Conservation (phyloP, 345 rosid genomes). For the Gossypium raimondii region DNA sequence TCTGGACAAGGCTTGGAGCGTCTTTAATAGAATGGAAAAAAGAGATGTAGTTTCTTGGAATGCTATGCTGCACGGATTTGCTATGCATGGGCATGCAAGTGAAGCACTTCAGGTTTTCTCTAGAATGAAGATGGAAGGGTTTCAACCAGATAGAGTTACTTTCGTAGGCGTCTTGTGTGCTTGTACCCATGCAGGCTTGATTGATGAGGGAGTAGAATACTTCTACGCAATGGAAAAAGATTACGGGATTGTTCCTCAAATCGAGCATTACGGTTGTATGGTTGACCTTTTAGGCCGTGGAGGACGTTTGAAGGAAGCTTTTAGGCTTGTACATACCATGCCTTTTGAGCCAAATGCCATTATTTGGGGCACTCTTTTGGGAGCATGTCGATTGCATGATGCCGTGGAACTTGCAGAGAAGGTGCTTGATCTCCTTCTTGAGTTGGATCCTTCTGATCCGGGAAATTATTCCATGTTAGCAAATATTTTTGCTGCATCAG, state of each 20-base stretch:
- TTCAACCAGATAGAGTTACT: slow-evolving; percentile 64
- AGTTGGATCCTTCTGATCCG: slow-evolving; percentile 44
- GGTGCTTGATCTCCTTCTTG: slow-evolving; percentile 41
- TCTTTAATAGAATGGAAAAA: slow-evolving; percentile 51
- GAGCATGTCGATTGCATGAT: slow-evolving; percentile 67
- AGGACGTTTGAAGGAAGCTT: slow-evolving; percentile 70
- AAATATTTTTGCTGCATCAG: slow-evolving; percentile 60
- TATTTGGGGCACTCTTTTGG: slow-evolving; percentile 81
- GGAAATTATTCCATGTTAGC: slow-evolving; percentile 60
- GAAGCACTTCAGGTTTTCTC: slow-evolving; percentile 63
- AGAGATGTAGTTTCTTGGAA: slow-evolving; percentile 86
- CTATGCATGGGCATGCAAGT: slow-evolving; percentile 70
- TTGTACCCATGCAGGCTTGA: slow-evolving; percentile 73
- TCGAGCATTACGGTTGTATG: slow-evolving; percentile 89
- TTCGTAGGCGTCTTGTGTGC: slow-evolving; percentile 72
- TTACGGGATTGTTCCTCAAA: slow-evolving; percentile 57
- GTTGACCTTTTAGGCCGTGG: slow-evolving; percentile 81
- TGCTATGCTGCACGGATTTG: slow-evolving; percentile 77
- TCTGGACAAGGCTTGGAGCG: slow-evolving; percentile 48
- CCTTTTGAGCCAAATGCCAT: slow-evolving; percentile 74
- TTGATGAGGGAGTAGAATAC: slow-evolving; percentile 61
- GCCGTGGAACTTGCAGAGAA: slow-evolving; percentile 48
- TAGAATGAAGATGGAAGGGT: slow-evolving; percentile 63
- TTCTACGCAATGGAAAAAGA: slow-evolving; percentile 64
- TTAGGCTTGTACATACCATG: slow-evolving; percentile 57